Evolutionary conservation across 179 eudicot species (phyloP).

Genomic region (Camellia oleifera): DNA sequence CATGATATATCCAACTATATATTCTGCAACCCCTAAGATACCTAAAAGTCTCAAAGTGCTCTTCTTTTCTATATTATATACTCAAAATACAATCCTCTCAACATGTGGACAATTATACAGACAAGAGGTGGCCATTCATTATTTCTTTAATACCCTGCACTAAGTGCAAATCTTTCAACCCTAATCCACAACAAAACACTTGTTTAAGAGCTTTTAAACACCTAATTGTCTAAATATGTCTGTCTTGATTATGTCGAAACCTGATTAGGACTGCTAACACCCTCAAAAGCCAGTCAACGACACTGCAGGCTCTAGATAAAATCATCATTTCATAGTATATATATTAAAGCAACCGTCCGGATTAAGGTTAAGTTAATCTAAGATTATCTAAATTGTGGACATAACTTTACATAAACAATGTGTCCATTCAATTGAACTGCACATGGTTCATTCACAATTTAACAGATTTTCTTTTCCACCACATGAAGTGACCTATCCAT

Average conservation of each 20-base stretch:
- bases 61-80: neutral
- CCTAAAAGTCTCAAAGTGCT: neutral
- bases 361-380: neutral
- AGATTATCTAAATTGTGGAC: neutral
- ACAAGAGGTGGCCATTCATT: neutral
- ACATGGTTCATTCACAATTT: neutral
- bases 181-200: neutral
- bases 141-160: neutral
- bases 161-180: neutral
- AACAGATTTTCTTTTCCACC: neutral
- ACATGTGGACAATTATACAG: neutral
- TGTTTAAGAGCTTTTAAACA: neutral
- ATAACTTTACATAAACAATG: neutral
- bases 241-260: neutral
- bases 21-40: neutral
- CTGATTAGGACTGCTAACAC: neutral
- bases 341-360: neutral
- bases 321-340: neutral
- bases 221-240: neutral
- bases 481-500: neutral
- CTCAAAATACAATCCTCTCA: neutral
- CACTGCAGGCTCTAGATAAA: neutral
- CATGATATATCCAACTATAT: neutral
- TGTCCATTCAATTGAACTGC: neutral
- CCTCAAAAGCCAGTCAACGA: neutral